Base-by-base conservation (phyloP, 2,329 filamentous ascomycete species). In the Talaromyces atroroseus region DNA sequence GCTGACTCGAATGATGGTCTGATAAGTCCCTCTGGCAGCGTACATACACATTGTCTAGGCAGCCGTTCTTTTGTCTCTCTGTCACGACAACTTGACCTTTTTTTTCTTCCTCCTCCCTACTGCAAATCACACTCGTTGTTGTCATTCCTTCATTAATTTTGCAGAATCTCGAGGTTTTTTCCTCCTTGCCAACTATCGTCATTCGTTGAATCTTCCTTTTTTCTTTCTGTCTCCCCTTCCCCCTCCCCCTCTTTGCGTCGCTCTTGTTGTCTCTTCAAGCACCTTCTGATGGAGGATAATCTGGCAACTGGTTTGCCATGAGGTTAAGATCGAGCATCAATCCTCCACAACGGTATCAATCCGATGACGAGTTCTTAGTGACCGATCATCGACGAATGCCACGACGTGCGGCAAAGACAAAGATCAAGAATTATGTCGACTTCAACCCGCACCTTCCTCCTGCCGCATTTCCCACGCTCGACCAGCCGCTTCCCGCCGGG, bases 381-480 rank as follows among this genome's bases (percentile, higher is more conserved):
- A 48, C 58, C 32, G 11, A 24, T 1, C 12, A 40, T 23, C 49
- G 34, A 3, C 59, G 54, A 52, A 58, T 58, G 21, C 46, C 61
- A 16, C 49, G 60, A 18, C 23, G 38, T 20, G 40, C 34, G 29
- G 18, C 23, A 29, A 46, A 53, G 23, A 26, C 23, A 45, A 24
- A 36, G 32, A 20, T 14, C 63, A 23, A 61, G 5, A 59, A 20
- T 4, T 63, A 59, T 59, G 61, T 67, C 49, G 67, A 68, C 18
- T 77, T 67, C 57, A 64, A 76, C 59, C 73, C 75, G 10, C 64
- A 71, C 45, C 61, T 71, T 16, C 71, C 69, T 44, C 70, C 74
- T 45, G 74, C 74, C 34, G 70, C 68, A 6, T 77, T 77, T 55
- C 75, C 75, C 21, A 75, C 70, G 7, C 54, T 74, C 18, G 64